Percentiles rank a stretch among this genome's conserved stretches.
These are phyloP conservation scores for Talaromyces funiculosus DNA, from an alignment of 2,329 filamentous ascomycete genomes.

Conservation along the genomic window DNA sequence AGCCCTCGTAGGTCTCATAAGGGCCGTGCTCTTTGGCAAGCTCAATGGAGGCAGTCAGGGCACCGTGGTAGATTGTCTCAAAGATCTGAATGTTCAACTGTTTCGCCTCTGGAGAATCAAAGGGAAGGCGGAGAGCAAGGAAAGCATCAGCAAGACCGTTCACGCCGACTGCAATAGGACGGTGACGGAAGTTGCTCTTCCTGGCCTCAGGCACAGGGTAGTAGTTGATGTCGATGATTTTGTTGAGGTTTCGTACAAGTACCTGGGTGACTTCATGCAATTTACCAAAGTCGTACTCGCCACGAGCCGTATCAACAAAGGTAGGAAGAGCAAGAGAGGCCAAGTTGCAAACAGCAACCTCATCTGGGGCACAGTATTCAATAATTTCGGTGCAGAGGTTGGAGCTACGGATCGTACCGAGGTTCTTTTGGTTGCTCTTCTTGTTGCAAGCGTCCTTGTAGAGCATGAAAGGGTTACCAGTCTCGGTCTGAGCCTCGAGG, in stretches of 20 bases:
- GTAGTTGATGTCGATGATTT: conserved; percentile 96
- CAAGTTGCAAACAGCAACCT: conserved; percentile 97
- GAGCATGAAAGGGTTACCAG: conserved; percentile 97
- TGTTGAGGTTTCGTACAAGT: conserved; percentile 92
- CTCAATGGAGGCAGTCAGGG: conserved; percentile 81
- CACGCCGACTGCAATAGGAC: conserved; percentile 92
- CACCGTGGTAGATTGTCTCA: conserved; percentile 97
- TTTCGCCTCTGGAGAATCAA: conserved; percentile 90
- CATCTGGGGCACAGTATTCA: conserved; percentile 93
- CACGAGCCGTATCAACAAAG: conserved; percentile 79
- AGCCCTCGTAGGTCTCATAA: conserved; percentile 88
- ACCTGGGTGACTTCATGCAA: conserved; percentile 91
- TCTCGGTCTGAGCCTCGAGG: conserved; percentile 96
- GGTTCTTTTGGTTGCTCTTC: conserved; percentile 99
- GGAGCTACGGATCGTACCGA: conserved; percentile 96
- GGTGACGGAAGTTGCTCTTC: conserved; percentile 96
- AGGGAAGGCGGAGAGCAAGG: conserved; percentile 91
- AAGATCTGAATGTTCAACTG: conserved; percentile 98
- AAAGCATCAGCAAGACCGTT: conserved; percentile 97
- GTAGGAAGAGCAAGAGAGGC: conserved; percentile 88
- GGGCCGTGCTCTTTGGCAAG: conserved; percentile 76
- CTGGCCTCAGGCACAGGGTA: conserved; percentile 93
- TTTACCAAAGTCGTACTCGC: conserved; percentile 91
- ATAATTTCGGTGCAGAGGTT: conserved; percentile 99
- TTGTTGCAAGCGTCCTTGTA: conserved; percentile 98